These are phyloP conservation scores for Turritis glabra DNA, from an alignment of 345 rosid species.

Conservation along the genomic window DNA sequence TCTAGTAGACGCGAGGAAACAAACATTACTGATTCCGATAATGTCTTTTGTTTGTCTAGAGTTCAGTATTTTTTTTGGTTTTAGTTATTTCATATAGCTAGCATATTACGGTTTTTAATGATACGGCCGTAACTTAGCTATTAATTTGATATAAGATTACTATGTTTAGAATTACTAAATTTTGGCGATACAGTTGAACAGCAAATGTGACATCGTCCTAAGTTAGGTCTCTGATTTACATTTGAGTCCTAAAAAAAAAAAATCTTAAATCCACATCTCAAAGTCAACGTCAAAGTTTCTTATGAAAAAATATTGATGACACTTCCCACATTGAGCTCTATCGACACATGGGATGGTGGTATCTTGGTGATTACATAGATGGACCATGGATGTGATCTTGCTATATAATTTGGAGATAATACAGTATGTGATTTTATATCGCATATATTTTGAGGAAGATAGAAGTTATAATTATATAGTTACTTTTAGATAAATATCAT, in stretches of 20 bases:
- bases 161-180: too few species aligned
- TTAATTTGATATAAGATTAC: too few species aligned
- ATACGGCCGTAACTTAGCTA: background rate
- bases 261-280: background rate
- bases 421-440: background rate
- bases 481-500: background rate
- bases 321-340: background rate
- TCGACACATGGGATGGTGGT: background rate
- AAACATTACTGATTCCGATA: background rate
- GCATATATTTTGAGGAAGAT: background rate
- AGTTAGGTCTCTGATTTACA: background rate
- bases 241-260: background rate
- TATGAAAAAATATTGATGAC: background rate
- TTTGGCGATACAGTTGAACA: background rate
- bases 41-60: background rate
- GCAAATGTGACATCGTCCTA: background rate
- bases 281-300: background rate
- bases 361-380: background rate
- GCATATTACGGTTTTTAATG: background rate
- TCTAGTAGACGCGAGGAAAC: slow-evolving; percentile 5
- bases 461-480: background rate
- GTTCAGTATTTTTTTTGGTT: background rate
- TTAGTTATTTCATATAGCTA: background rate
- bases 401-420: background rate
- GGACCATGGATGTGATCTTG: background rate